These are phyloP conservation scores for Leucogyrophana mollusca DNA, from an alignment of 768 basidiomycete genomes.

Conservation along the genomic window DNA sequence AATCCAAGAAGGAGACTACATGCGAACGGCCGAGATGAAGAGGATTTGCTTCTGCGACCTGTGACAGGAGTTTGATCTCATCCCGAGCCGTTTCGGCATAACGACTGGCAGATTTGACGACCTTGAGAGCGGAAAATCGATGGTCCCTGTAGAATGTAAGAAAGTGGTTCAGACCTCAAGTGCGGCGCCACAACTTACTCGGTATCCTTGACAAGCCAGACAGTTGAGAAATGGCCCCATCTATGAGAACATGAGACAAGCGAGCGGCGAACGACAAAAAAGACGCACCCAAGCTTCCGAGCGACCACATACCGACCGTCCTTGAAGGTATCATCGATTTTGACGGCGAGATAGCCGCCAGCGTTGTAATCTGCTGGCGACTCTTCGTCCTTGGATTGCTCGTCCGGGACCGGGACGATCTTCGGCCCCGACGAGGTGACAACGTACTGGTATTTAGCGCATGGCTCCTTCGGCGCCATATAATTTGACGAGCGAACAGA, in stretches of 20 bases:
- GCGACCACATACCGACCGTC: slow-evolving; percentile 81
- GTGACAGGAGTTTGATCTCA: slow-evolving; percentile 89
- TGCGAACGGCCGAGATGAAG: slow-evolving; percentile 75
- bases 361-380: slow-evolving; percentile 80
- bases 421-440: slow-evolving; percentile 64
- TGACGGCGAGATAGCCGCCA: slow-evolving; percentile 79
- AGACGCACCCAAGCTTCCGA: slow-evolving; percentile 80
- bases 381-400: slow-evolving; percentile 73
- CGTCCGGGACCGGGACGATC: slow-evolving; percentile 69
- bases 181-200: slow-evolving; percentile 47
- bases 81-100: slow-evolving; percentile 97
- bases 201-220: slow-evolving; percentile 84
- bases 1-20: slow-evolving; percentile 88
- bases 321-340: slow-evolving; percentile 82
- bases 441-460: slow-evolving; percentile 76
- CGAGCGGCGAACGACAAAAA: slow-evolving; percentile 2
- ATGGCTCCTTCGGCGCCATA: slow-evolving; percentile 69
- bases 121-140: slow-evolving; percentile 87
- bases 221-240: slow-evolving; percentile 96
- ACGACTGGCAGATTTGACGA: slow-evolving; percentile 91
- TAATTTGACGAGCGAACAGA: slow-evolving; percentile 15
- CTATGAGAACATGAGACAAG: slow-evolving; percentile 40
- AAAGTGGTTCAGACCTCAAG: slow-evolving; percentile 5
- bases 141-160: slow-evolving; percentile 46
- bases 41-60: slow-evolving; percentile 70